Evolutionary conservation across 225 moss, liverwort and hornwort genomes (phyloP), one percentile per base, ranked within the genome.

Genomic region (Anthoceros angustus): DNA sequence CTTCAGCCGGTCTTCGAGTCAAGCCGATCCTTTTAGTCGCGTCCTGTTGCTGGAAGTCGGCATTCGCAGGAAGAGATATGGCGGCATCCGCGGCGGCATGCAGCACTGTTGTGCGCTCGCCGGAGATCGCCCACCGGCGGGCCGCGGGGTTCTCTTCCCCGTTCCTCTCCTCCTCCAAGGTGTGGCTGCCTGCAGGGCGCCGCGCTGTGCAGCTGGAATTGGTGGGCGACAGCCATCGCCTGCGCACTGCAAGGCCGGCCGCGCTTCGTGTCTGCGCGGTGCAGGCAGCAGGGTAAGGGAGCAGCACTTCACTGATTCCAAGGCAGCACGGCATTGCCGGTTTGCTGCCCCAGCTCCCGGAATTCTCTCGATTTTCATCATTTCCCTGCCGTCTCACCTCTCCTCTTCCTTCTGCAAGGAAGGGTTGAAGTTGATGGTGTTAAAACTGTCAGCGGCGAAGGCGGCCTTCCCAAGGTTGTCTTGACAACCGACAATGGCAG

Each of bases 381-480:
- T 32, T 32, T 4, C 32, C 32, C 32, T 32, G 32, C 32, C 32
- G 55, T 55, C 18, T 55, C 8, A 55, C 55, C 23, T 18, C 18
- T 12, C n/a, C 7, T 55, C n/a, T 55, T 20, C 55, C 18, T 55
- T 55, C 14, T 7, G 55, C 55, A 55, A 55, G 55, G 55, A 55
- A 55, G 55, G 23, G 23, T 78, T 72, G 90, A 80, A 3, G 81
- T 72, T 69, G 79, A 85, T 72, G 91, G 95, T 67, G 85, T 98
- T 62, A 75, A 87, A 71, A 81, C 86, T 67, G 71, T 75, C 43
- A 86, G 76, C 40, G 95, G 88, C 48, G 83, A 84, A 70, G 95
- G 95, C 62, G 88, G 88, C 12, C 84, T 98, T 18, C 84, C 87
- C 69, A 87, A 82, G 82, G 76, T 98, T 60, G 85, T 75, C 67